Percentiles rank a stretch among this genome's conserved stretches.
Conservation (phyloP, 768 basidiomycete species). For the Cystoderma amianthinum region DNA sequence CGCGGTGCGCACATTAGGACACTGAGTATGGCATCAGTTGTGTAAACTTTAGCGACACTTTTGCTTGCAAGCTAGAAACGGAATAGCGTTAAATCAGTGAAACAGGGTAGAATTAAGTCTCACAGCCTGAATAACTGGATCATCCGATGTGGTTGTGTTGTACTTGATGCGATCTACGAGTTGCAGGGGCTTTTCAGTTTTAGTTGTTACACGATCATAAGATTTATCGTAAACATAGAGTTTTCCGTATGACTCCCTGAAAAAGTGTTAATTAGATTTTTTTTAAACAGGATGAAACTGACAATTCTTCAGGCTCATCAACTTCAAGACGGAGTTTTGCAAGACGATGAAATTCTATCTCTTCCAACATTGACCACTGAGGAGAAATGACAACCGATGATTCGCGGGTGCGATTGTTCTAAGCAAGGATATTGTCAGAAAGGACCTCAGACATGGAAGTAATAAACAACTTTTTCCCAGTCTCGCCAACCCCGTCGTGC, state of each 20-base stretch:
- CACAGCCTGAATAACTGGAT: slow-evolving; percentile 93
- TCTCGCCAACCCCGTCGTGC: slow-evolving; percentile 77
- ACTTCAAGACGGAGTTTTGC: slow-evolving; percentile 91
- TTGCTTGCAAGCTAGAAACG: slow-evolving; percentile 63
- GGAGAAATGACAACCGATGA: slow-evolving; percentile 90
- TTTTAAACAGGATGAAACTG: slow-evolving; percentile 20
- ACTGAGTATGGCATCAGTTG: slow-evolving; percentile 91
- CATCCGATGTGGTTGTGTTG: slow-evolving; percentile 96
- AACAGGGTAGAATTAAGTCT: slow-evolving; percentile 5
- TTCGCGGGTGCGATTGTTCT: slow-evolving; percentile 83
- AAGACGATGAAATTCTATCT: slow-evolving; percentile 92
- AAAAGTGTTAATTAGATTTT: slow-evolving; percentile 3
- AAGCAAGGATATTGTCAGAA: slow-evolving; percentile 8
- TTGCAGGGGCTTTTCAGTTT: slow-evolving; percentile 86
- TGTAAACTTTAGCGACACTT: slow-evolving; percentile 81
- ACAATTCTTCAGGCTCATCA: slow-evolving; percentile 89
- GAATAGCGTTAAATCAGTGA: slow-evolving; percentile 5
- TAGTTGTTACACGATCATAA: slow-evolving; percentile 93
- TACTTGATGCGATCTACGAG: slow-evolving; percentile 93
- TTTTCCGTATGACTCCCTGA: slow-evolving; percentile 81
- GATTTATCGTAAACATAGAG: slow-evolving; percentile 90
- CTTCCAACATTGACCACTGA: slow-evolving; percentile 93
- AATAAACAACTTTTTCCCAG: slow-evolving; percentile 77
- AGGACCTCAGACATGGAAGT: not conserved
- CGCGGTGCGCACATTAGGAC: slow-evolving; percentile 95